Percentiles rank a stretch among this genome's conserved stretches.
phyloP scores from a whole-genome alignment of 805 yeast genomes.

The Kazachstania taianensis region DNA sequence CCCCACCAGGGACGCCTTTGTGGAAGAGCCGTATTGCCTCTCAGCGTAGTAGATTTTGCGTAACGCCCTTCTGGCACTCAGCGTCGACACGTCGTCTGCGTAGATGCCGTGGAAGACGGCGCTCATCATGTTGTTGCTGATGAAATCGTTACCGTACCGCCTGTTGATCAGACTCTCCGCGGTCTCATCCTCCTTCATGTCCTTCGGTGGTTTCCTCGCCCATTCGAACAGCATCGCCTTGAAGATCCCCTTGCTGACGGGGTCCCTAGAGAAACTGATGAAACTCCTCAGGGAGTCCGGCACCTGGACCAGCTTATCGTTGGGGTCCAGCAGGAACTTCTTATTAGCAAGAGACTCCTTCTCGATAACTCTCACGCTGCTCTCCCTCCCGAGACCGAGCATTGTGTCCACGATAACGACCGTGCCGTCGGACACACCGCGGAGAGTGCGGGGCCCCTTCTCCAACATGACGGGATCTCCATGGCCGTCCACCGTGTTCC shows the following conservation, averaged over 20 bases:
- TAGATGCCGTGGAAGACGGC: conserved; percentile 85
- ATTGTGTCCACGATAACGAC: conserved; percentile 55
- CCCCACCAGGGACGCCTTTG: conserved; percentile 36
- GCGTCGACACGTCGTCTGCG: conserved; percentile 64
- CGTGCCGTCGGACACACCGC: conserved; percentile 77
- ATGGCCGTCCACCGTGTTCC: conserved; percentile 27
- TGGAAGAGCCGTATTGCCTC: conserved; percentile 45
- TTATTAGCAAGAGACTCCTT: conserved; percentile 53
- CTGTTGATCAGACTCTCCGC: conserved; percentile 57
- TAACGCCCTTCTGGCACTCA: conserved; percentile 57
- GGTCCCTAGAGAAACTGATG: conserved; percentile 31
- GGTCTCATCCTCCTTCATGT: conserved; percentile 48
- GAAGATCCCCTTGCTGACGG: conserved; percentile 37
- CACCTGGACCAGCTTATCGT: conserved; percentile 41
- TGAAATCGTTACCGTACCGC: conserved; percentile 45
- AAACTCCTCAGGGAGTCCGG: conserved; percentile 36
- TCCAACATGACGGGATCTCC: conserved; percentile 39
- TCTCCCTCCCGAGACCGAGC: conserved; percentile 34
- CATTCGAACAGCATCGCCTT: conserved; percentile 43
- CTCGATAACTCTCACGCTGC: conserved; percentile 50
- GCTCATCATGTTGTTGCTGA: conserved; percentile 53
- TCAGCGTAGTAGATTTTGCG: conserved; percentile 51
- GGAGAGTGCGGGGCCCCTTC: conserved; percentile 83
- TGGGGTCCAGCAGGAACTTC: conserved; percentile 49
- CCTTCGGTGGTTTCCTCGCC: conserved; percentile 29